Base-by-base conservation (phyloP, 139 green algal genomes). In the Astrephomene gubernaculifera region DNA sequence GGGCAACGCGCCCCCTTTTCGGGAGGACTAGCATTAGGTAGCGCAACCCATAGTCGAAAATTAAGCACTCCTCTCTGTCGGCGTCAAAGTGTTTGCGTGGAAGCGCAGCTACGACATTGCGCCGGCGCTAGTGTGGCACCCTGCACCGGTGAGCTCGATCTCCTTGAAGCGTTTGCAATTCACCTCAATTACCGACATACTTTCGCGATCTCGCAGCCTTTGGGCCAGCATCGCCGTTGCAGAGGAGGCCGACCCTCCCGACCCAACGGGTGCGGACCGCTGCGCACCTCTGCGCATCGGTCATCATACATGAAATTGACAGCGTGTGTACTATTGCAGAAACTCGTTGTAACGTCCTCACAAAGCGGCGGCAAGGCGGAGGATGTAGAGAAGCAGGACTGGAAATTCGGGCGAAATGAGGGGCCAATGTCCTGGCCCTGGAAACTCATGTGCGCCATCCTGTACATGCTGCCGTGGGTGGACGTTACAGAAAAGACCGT, bases 391-490 rank as follows among this genome's bases (percentile, higher is more conserved):
- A 94, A 94, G 83, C 91, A 92, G 83, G 89, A 88, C 73, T 94
- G 91, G 91, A 94, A 94, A 83, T 94, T 91, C 39, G 91, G 91
- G 24, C 91, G 91, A 25, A 94, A 94, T 67, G 91, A 94, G 65
- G 91, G 91, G 31, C 78, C 76, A 24, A 94, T 94, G 90, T 87
- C 71, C 43, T 94, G 90, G 90, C 81, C 69, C 4, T 94, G 90
- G 90, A 94, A 94, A 88, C 90, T 94, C n/a, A 85, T 87, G 81
- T 88, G 75, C 71, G 88, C 90, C 35, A 91, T 91, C 67, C 83
- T 92, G 43, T 94, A 92, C 87, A 94, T 94, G 89, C 88, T 94
- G 38, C 91, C 91, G 0, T 94, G 91, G 91, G 89, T 92, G 54
- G 91, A 94, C 38, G 91, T 94, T 31, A 92, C 91, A 10, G 91